phyloP scores from a whole-genome alignment of 2,329 filamentous ascomycete genomes.

The Proliferodiscus dingleyae region DNA sequence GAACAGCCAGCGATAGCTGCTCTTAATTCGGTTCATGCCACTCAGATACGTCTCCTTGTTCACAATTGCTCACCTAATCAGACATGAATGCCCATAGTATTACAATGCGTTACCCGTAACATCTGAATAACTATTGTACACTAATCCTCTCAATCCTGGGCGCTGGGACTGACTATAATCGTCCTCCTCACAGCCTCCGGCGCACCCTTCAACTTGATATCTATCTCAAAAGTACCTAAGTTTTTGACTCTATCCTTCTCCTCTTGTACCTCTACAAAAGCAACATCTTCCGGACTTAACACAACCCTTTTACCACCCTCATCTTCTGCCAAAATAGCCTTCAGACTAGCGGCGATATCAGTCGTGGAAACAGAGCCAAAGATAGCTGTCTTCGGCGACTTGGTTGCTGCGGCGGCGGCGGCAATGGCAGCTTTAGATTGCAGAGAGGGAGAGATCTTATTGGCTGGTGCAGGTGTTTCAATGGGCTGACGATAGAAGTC shows the following conservation, averaged over 20 bases:
- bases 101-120: no score
- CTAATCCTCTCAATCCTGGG: constrained; percentile 34
- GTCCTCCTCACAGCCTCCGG: constrained; percentile 36
- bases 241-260: constrained; percentile 44
- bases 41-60: no score
- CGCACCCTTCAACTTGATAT: constrained; percentile 46
- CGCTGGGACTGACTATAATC: constrained; percentile 38
- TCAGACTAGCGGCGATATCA: constrained; percentile 46
- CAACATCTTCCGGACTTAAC: constrained; percentile 44
- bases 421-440: constrained; percentile 22
- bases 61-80: no score
- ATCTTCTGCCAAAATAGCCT: constrained; percentile 43
- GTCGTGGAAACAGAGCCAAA: constrained; percentile 49
- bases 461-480: constrained; percentile 35
- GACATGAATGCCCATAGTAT: no score
- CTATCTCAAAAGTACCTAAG: constrained; percentile 47
- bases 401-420: constrained; percentile 30
- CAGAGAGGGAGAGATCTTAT: constrained; percentile 28
- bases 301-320: constrained; percentile 46
- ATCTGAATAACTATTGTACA: no score
- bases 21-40: no score
- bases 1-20: no score
- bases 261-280: constrained; percentile 39
- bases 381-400: constrained; percentile 31
- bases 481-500: constrained; percentile 29